These are phyloP conservation scores for Xerocomellus intermedius DNA, from an alignment of 768 basidiomycete genomes.

Conservation along the genomic window DNA sequence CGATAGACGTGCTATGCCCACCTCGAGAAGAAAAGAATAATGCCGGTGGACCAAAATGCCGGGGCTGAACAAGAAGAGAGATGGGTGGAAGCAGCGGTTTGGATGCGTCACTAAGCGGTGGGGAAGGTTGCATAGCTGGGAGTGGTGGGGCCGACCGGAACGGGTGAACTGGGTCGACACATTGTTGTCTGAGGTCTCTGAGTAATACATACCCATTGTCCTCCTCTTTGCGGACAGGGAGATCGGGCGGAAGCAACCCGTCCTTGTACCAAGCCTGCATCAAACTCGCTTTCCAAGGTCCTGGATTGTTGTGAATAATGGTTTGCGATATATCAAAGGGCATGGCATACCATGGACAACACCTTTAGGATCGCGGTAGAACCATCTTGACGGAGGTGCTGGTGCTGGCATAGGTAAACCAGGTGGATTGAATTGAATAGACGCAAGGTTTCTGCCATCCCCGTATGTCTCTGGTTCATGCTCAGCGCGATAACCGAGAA, in stretches of 20 bases:
- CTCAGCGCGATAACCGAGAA: slow-evolving; percentile 64
- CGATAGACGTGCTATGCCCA: slow-evolving; percentile 84
- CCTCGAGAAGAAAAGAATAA: slow-evolving; percentile 88
- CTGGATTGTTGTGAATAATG: slow-evolving; percentile 36
- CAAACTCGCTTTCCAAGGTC: slow-evolving; percentile 83
- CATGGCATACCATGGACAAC: slow-evolving; percentile 65
- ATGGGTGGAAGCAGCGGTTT: slow-evolving; percentile 69
- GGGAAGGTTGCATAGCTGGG: slow-evolving; percentile 30
- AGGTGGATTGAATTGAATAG: slow-evolving; percentile 74
- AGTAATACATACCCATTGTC: slow-evolving; percentile 66
- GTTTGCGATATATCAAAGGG: background rate
- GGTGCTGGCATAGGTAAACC: slow-evolving; percentile 73
- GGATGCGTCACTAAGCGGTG: slow-evolving; percentile 34
- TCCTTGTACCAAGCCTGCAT: slow-evolving; percentile 93
- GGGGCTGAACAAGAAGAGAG: slow-evolving; percentile 74
- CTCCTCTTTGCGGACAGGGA: slow-evolving; percentile 77
- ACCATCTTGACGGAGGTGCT: slow-evolving; percentile 72
- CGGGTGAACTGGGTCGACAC: slow-evolving; percentile 78
- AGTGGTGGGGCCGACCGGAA: slow-evolving; percentile 54
- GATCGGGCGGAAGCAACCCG: slow-evolving; percentile 74
- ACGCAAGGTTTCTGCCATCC: slow-evolving; percentile 47
- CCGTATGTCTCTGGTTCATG: slow-evolving; percentile 57
- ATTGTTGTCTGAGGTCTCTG: slow-evolving; percentile 73
- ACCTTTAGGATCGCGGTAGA: slow-evolving; percentile 80
- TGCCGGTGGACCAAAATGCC: slow-evolving; percentile 83